These are phyloP conservation scores for Piromyces sp. DNA, from an alignment of 192 early-diverging fungal species.

Conservation along the genomic window DNA sequence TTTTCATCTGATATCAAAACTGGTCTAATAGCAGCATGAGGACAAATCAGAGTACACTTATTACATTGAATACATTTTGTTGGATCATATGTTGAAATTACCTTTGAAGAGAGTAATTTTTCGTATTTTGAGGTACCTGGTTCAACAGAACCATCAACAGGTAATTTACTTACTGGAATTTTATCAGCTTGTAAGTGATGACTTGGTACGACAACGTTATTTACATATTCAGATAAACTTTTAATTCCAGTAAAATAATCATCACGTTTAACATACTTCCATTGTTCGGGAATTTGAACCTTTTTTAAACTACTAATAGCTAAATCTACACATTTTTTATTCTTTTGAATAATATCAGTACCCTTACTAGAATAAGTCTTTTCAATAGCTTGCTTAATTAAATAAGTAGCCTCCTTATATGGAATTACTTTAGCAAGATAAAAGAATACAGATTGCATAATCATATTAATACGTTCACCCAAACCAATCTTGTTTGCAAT, in stretches of 20 bases:
- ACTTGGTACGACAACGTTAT: not conserved
- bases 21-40: not conserved
- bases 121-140: not conserved
- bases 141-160: not conserved
- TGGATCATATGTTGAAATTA: not conserved
- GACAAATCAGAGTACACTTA: not conserved
- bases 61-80: not conserved
- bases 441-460: conserved; percentile 38
- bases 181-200: not conserved
- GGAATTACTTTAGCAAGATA: conserved; percentile 14
- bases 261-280: not conserved
- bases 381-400: not conserved
- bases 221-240: not conserved
- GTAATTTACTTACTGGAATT: not conserved
- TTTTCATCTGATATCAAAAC: not conserved
- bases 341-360: not conserved
- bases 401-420: not conserved
- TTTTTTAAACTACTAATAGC: not conserved
- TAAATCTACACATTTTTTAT: not conserved
- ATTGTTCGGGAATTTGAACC: not conserved
- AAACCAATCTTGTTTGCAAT: conserved; percentile 41
- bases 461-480: conserved; percentile 33
- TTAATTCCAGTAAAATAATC: not conserved
- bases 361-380: not conserved
- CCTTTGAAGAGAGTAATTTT: not conserved